phyloP scores from a whole-genome alignment of 2,329 filamentous ascomycete species.

The Ceratocystis huliohia region DNA sequence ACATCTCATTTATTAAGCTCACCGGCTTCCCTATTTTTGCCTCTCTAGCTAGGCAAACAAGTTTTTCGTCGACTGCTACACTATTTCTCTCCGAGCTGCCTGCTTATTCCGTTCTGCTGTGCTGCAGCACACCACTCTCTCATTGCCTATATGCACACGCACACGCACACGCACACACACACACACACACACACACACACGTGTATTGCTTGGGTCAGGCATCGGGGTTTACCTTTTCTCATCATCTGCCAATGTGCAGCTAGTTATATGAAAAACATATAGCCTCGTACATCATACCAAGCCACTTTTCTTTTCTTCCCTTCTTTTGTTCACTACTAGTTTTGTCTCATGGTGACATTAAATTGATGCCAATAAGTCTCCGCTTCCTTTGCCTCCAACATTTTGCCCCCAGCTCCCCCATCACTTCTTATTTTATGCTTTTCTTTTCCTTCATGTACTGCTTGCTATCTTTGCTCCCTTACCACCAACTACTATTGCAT shows the following conservation, averaged over 20 bases:
- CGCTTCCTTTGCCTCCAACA: neutral
- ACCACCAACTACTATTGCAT: neutral
- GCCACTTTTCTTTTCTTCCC: neutral
- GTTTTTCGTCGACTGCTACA: no score
- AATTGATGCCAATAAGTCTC: neutral
- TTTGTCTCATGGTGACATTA: neutral
- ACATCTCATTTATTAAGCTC: neutral
- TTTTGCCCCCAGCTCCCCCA: neutral
- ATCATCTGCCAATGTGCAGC: neutral
- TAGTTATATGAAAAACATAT: neutral
- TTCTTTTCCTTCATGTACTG: neutral
- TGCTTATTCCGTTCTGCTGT: neutral
- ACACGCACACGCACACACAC: neutral
- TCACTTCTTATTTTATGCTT: neutral
- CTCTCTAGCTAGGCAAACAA: neutral
- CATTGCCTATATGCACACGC: no score
- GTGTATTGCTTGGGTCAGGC: neutral
- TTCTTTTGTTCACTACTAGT: neutral
- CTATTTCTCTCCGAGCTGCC: neutral
- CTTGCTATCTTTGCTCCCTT: neutral
- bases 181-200: neutral
- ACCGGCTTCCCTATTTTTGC: neutral
- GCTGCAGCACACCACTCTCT: neutral
- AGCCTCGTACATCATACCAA: neutral
- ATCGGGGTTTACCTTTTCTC: neutral